Evolutionary conservation across 2,329 filamentous ascomycete species (phyloP), one percentile per base, ranked within the genome.

Genomic region (Apiospora koreana): DNA sequence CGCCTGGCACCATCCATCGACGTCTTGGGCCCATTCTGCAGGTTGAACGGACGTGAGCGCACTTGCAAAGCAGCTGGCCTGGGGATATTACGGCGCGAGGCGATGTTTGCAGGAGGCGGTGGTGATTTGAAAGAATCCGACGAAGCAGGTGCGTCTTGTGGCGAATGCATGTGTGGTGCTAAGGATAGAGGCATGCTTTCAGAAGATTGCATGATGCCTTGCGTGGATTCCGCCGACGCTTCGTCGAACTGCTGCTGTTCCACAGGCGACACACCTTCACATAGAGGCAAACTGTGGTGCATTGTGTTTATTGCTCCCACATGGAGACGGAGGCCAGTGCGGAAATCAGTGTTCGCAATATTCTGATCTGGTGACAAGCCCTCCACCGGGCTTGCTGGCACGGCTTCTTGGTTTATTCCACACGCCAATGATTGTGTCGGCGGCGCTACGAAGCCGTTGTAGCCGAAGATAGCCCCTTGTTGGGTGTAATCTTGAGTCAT

Each of bases 41-140:
- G 70, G 46, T 79, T 78, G 69, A 79, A 82, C 0, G 85, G 83
- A 50, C 80, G 83, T 72, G 80, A 84, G 68, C 85, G 83, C 25
- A 85, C 78, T 38, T 84, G 82, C n/a, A 88, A 80, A 41, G 85
- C 83, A 38, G 86, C 81, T 1, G 85, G 84, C 3, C 82, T 83
- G 68, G 86, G 84, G 69, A 81, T 82, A 72, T 85, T 86, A 68
- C 88, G 83, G 64, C 88, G 83, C 23, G 83, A 84, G 21, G 87
- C 87, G 71, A 89, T 86, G 73, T 89, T 87, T 69, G 86, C 81
- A 0, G 84, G 82, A 12, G 83, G 82, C 14, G 86, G 83, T 0
- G 86, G 83, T 1, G 86, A 87, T 74, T 82, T 85, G 75, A 87
- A 80, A 38, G 82, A 77, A 65, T 82, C 80, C 2, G 76, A 38